A percentile compares a stretch with the other conserved stretches of the same genome.
phyloP scores from a whole-genome alignment of 1,284 basidiomycete genomes.

The Leccinum fallax region DNA sequence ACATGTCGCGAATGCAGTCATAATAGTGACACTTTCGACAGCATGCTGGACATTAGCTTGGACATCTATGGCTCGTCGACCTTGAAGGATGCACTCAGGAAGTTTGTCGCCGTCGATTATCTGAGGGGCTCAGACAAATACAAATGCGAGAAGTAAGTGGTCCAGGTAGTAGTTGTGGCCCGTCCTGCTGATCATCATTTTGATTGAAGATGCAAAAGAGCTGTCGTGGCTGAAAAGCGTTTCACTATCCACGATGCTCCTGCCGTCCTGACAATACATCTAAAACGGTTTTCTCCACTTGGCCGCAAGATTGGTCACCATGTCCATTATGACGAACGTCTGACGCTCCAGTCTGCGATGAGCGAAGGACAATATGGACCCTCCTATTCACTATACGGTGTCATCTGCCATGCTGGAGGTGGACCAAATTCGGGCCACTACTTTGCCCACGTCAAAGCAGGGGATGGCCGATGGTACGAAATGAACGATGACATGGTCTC shows the following conservation, averaged over 20 bases:
- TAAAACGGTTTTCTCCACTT: conserved; percentile 92
- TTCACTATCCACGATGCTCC: conserved; percentile 91
- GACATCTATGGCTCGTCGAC: conserved; percentile 74
- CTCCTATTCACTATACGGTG: conserved; percentile 87
- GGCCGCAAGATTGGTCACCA: conserved; percentile 85
- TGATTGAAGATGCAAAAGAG: conserved; percentile 77
- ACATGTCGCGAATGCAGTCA: conserved; percentile 84
- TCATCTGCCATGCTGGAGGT: conserved; percentile 91
- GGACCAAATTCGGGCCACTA: conserved; percentile 98
- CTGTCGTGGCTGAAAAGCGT: conserved; percentile 85
- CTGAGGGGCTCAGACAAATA: conserved; percentile 95
- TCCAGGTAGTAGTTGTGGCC: neutral
- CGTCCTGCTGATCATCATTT: conserved; percentile 4
- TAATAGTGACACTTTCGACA: conserved; percentile 97
- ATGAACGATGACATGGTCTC: conserved; percentile 92
- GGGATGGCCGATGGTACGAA: conserved; percentile 79
- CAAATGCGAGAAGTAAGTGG: conserved; percentile 93
- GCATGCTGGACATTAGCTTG: conserved; percentile 90
- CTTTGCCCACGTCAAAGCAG: conserved; percentile 82
- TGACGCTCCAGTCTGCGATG: conserved; percentile 85
- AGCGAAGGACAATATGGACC: conserved; percentile 77
- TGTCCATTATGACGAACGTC: conserved; percentile 77
- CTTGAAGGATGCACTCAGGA: conserved; percentile 77
- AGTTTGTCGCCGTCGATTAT: conserved; percentile 83
- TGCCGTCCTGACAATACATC: conserved; percentile 90